phyloP scores from a whole-genome alignment of 1,284 basidiomycete species.

The Pulveroboletus sp. region DNA sequence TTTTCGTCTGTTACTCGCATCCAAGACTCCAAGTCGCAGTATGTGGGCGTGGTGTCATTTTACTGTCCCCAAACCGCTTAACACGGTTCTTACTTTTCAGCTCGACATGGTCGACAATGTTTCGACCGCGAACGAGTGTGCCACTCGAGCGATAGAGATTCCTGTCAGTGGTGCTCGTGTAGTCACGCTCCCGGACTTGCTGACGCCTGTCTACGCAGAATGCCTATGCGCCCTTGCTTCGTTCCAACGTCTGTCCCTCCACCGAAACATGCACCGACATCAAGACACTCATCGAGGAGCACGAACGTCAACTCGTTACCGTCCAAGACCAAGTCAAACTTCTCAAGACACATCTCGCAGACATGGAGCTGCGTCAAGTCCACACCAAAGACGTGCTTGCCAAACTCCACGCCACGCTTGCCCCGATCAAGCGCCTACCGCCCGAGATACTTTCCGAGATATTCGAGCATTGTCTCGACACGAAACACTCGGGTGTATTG shows the following conservation, averaged over 20 bases:
- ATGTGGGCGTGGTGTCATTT: too few species aligned
- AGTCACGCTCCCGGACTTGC: neutral
- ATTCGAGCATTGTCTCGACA: conserved; percentile 27
- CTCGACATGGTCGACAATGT: conserved; percentile 1
- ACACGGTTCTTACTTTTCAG: neutral
- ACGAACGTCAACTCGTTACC: conserved; percentile 18
- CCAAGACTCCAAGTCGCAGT: too few species aligned
- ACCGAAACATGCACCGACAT: conserved; percentile 10
- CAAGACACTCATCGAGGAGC: conserved; percentile 17
- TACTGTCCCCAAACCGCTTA: neutral
- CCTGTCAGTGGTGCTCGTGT: conserved; percentile 16
- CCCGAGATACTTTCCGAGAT: conserved; percentile 31
- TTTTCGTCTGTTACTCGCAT: too few species aligned
- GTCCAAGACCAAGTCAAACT: conserved; percentile 13
- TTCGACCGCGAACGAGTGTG: too few species aligned
- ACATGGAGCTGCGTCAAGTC: conserved; percentile 14
- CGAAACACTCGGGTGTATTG: neutral
- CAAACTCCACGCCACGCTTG: conserved; percentile 17
- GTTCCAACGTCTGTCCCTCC: conserved; percentile 22
- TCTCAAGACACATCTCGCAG: conserved; percentile 13
- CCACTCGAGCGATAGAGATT: too few species aligned
- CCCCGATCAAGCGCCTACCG: conserved; percentile 31
- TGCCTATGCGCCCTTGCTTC: conserved; percentile 7
- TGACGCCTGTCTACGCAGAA: conserved; percentile 11
- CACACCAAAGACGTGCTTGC: conserved; percentile 11